Conservation (phyloP, 768 basidiomycete genomes). For the Dioszegia hungarica region DNA sequence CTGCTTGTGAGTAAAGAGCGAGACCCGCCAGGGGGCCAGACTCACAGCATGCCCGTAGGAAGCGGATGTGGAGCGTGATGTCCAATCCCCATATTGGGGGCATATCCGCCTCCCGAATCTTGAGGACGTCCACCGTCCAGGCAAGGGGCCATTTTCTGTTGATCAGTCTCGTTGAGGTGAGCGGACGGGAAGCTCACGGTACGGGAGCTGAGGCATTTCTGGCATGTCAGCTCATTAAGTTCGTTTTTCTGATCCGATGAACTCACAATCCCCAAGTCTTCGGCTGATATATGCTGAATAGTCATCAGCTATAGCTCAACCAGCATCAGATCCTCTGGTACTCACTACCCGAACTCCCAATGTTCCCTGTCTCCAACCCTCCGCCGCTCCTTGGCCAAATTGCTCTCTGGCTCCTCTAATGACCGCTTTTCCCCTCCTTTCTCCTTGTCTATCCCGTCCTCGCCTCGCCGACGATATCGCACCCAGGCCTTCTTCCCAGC, state of each 20-base stretch:
- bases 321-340: not conserved
- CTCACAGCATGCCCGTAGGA: conserved; percentile 40
- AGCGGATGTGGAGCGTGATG: conserved; percentile 43
- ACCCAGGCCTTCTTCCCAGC: conserved; percentile 18
- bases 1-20: conserved; percentile 9
- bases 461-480: conserved; percentile 6
- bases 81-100: conserved; percentile 44
- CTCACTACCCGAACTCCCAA: conserved; percentile 49
- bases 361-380: conserved; percentile 37
- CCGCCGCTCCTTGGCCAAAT: conserved; percentile 9
- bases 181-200: conserved; percentile 10
- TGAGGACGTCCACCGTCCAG: conserved; percentile 38
- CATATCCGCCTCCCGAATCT: conserved; percentile 42
- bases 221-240: conserved; percentile 4
- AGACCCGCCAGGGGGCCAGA: not conserved
- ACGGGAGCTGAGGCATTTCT: conserved; percentile 35
- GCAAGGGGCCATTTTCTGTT: conserved; percentile 38
- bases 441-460: conserved; percentile 1
- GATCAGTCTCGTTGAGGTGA: not conserved
- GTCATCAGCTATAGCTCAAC: not conserved
- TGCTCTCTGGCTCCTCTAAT: not conserved
- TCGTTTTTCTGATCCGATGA: no score
- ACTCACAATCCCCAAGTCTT: conserved; percentile 42
- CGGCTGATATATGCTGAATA: conserved; percentile 36
- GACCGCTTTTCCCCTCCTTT: conserved; percentile 2